These are phyloP conservation scores for Astraeus odoratus DNA, from an alignment of 768 basidiomycete genomes.

Conservation along the genomic window DNA sequence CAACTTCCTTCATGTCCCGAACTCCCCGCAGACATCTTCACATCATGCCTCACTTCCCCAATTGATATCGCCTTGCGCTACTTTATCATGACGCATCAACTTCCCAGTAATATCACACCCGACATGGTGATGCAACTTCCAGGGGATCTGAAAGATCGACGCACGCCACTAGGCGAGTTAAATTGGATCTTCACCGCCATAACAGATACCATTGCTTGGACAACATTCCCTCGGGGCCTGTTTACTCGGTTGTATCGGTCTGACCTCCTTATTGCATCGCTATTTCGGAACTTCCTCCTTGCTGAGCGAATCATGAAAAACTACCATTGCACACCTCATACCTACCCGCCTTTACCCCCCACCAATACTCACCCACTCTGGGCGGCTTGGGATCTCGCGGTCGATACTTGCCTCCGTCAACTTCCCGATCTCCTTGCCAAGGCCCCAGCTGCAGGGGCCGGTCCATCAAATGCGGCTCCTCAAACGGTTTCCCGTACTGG, in stretches of 20 bases:
- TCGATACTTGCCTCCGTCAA: conserved; percentile 89
- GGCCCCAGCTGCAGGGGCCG: conserved; percentile 16
- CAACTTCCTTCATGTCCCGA: conserved; percentile 92
- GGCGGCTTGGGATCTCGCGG: conserved; percentile 97
- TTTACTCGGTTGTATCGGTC: conserved; percentile 94
- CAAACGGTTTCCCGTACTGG: conserved; percentile 8
- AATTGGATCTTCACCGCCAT: conserved; percentile 99
- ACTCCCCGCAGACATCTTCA: conserved; percentile 95
- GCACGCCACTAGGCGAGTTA: conserved; percentile 95
- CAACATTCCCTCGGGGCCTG: conserved; percentile 86
- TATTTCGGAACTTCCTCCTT: conserved; percentile 95
- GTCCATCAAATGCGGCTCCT: conserved; percentile 17
- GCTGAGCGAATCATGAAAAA: conserved; percentile 98
- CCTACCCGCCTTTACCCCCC: conserved; percentile 82
- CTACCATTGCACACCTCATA: conserved; percentile 95
- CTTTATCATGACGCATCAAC: conserved; percentile 85
- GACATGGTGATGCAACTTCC: conserved; percentile 95
- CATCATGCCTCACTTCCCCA: conserved; percentile 94
- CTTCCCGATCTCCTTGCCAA: conserved; percentile 73
- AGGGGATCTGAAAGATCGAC: conserved; percentile 92
- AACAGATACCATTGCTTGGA: conserved; percentile 99
- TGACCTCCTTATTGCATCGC: conserved; percentile 89
- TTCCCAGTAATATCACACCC: conserved; percentile 70
- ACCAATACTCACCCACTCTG: conserved; percentile 97
- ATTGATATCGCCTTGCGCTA: conserved; percentile 96